phyloP scores from a whole-genome alignment of 208 protist genomes.

The Leishmania arabica region DNA sequence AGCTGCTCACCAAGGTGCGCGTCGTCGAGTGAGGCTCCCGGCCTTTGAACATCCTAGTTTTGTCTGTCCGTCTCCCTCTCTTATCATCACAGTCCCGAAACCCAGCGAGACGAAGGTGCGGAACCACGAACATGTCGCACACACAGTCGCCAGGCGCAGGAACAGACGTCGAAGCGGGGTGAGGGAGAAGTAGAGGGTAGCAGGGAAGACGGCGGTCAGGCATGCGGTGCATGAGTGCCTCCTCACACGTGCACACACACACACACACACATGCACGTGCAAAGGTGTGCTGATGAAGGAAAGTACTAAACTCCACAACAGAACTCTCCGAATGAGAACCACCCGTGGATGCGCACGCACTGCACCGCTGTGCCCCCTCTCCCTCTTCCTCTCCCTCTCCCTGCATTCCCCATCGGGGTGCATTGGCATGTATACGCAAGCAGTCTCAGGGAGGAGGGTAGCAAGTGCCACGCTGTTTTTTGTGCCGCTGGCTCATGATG shows the following conservation, averaged over 20 bases:
- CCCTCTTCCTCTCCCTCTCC: not conserved
- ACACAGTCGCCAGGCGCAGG: not conserved
- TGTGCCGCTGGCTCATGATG: not conserved
- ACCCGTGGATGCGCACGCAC: not conserved
- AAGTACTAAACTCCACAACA: not conserved
- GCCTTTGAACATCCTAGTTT: not conserved
- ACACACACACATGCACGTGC: not conserved
- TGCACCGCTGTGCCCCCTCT: not conserved
- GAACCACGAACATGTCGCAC: not conserved
- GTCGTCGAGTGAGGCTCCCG: not conserved
- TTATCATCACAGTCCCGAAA: not conserved
- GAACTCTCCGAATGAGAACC: not conserved
- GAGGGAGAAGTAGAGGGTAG: not conserved
- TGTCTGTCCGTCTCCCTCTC: not conserved
- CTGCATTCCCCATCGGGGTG: not conserved
- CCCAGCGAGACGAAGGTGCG: not conserved
- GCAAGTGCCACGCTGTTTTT: not conserved
- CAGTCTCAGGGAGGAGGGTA: not conserved
- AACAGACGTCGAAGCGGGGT: not conserved
- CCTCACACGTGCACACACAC: not conserved
- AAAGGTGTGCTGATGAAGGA: not conserved
- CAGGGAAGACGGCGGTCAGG: not conserved
- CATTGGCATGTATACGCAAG: not conserved
- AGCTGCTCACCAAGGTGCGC: conserved; percentile 41
- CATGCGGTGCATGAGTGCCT: not conserved